phyloP scores from a whole-genome alignment of 73 alveolate genomes.

The Tetrahymena malaccensis region DNA sequence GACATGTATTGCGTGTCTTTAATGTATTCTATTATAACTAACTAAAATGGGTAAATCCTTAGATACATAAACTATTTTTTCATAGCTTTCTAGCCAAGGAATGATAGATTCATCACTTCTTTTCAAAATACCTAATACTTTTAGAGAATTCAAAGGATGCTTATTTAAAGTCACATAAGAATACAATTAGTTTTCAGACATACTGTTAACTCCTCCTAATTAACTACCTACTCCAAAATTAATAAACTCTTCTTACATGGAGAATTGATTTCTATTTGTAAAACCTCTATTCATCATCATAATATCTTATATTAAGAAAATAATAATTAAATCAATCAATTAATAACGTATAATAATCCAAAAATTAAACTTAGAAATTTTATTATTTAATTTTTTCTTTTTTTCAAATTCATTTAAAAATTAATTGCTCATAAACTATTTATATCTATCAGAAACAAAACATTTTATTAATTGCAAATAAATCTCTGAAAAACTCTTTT shows the following conservation, averaged over 20 bases:
- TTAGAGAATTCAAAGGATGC: not conserved
- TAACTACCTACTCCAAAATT: not conserved
- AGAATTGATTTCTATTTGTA: not conserved
- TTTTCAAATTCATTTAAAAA: too few relatives aligned
- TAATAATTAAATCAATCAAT: not conserved
- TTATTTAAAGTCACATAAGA: not conserved
- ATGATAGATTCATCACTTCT: not conserved
- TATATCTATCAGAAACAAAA: too few relatives aligned
- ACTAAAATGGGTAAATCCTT: not conserved
- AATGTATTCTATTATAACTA: not conserved
- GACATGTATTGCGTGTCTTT: not conserved
- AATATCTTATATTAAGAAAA: not conserved
- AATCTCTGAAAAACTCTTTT: too few relatives aligned
- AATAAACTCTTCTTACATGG: not conserved
- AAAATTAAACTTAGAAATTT: not conserved
- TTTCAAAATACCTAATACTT: not conserved
- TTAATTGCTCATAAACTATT: not conserved
- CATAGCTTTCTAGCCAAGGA: not conserved
- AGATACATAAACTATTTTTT: not conserved
- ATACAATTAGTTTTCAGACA: not conserved
- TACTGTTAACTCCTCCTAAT: not conserved
- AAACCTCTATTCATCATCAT: not conserved
- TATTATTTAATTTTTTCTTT: not conserved
- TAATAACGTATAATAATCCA: not conserved
- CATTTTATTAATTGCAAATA: too few relatives aligned